Evolutionary conservation across 139 green algal genomes (phyloP), one percentile per base, ranked within the genome.

Genomic region (Pycnococcus provasolii): DNA sequence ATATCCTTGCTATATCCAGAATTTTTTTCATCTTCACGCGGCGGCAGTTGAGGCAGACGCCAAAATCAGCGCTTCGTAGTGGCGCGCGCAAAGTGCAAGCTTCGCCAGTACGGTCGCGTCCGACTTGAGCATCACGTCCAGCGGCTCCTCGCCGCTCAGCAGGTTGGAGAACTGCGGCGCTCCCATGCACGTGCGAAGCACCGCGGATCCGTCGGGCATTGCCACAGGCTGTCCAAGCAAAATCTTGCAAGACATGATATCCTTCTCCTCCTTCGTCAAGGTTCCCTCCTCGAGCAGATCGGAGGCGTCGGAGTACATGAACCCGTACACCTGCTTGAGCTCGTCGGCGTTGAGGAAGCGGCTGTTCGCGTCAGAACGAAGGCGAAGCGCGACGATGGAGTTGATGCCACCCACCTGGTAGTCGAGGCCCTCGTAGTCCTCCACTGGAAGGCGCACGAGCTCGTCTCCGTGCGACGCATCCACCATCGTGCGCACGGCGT

Each of bases 371-470:
- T 15, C 6, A 41, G 39, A 51, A 13, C 62, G 62, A 9, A 68
- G 3, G 40, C 62, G 62, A 7, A 68, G 7, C 9, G 48, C 37
- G n/a, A 68, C n/a, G 62, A 68, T 68, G 5, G 62, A 58, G 50
- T 60, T 60, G n/a, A 60, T 46, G 62, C 62, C 62, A 26, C 62
- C 62, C 0, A 60, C 39, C 47, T 68, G 62, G 47, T 47, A 68
- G 7, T 68, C 62, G 26, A 26, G 26, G 46, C 42, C 50, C 6
- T 45, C 47, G 47, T 68, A 68, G 4, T 68, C 48, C 4, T 58
- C 50, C 15, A 47, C 46, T 5, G 48, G 45, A 2, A 68, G 42
- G 37, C 42, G 53, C 46, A 50, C 47, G 37, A 68, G 37, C 26
- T 26, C 26, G 26, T 26, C 26, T 26, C 26, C 26, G 45, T 68